Evolutionary conservation across 768 basidiomycete genomes (phyloP).

Genomic region (Hortiboletus campestris): DNA sequence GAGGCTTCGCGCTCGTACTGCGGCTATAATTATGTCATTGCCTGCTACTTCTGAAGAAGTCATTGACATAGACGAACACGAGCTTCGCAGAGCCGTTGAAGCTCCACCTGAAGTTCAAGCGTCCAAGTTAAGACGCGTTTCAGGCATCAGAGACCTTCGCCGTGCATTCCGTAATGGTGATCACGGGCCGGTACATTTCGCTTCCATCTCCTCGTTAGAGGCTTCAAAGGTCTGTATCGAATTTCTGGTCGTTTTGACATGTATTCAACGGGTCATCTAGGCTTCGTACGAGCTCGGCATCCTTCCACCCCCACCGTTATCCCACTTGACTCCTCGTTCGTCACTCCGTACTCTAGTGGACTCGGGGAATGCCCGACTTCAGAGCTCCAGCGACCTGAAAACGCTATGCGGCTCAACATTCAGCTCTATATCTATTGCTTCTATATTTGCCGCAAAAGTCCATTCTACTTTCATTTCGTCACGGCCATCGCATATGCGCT

Average conservation of each 20-base stretch:
- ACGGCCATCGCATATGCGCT: constrained; percentile 2
- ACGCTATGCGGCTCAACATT: constrained; percentile 18
- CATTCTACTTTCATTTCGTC: constrained; percentile 4
- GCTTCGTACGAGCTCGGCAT: constrained; percentile 24
- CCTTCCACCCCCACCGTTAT: constrained; percentile 1
- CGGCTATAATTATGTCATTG: constrained; percentile 24
- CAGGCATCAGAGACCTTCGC: constrained; percentile 23
- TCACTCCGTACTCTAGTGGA: constrained; percentile 28
- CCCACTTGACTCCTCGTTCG: constrained; percentile 17
- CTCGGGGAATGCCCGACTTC: background rate
- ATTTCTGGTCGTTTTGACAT: background rate
- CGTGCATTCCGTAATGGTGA: constrained; percentile 21
- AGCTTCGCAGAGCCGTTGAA: background rate
- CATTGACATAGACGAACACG: constrained; percentile 3
- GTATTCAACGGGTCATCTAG: constrained; percentile 10
- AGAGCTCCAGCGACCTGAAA: constrained; percentile 15
- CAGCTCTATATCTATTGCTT: constrained; percentile 21
- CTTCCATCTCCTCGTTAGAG: constrained; percentile 6
- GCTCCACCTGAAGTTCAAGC: background rate
- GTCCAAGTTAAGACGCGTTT: constrained; percentile 25
- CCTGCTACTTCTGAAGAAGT: constrained; percentile 27
- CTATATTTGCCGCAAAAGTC: constrained; percentile 13
- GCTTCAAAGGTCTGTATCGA: constrained; percentile 18
- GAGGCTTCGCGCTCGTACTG: constrained; percentile 29
- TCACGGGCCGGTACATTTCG: constrained; percentile 1